Evolutionary conservation across 2,329 filamentous ascomycete genomes (phyloP).

Genomic region (Zymoseptoria crescenta): DNA sequence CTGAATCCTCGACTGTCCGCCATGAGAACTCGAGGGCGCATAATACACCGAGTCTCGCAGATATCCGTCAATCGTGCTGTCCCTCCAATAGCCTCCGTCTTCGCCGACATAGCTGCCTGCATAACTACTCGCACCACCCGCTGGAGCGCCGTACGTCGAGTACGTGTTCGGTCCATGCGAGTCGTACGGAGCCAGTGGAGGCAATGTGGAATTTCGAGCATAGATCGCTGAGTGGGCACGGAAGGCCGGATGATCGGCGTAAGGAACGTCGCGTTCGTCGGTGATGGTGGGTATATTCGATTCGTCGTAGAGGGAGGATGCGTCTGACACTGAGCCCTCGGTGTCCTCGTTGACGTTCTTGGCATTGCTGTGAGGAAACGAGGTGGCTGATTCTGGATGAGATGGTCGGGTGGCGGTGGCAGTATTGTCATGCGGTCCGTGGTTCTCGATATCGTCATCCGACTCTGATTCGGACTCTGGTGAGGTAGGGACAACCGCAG

Average conservation of each 20-base stretch:
- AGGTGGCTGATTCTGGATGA: neutral
- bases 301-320: conserved; percentile 34
- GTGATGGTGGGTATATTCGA: conserved; percentile 12
- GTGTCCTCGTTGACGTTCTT: conserved; percentile 37
- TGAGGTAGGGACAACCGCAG: neutral
- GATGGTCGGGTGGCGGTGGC: neutral
- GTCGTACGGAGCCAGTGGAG: neutral
- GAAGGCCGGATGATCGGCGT: conserved; percentile 26
- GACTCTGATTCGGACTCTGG: neutral
- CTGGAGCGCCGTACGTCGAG: neutral
- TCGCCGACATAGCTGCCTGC: neutral
- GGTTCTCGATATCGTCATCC: conserved; percentile 33
- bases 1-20: neutral
- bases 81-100: conserved; percentile 18
- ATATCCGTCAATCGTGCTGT: conserved; percentile 19
- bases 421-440: no score
- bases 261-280: conserved; percentile 19
- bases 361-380: neutral
- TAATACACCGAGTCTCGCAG: conserved; percentile 14
- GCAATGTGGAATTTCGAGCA: conserved; percentile 9
- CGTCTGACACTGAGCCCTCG: conserved; percentile 39
- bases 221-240: conserved; percentile 21
- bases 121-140: neutral
- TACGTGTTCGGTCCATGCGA: neutral
- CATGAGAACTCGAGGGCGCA: neutral